Evolutionary conservation across 164 flowering plant species (phyloP), one percentile per base, ranked within the genome.

Genomic region (Aristolochia contorta): DNA sequence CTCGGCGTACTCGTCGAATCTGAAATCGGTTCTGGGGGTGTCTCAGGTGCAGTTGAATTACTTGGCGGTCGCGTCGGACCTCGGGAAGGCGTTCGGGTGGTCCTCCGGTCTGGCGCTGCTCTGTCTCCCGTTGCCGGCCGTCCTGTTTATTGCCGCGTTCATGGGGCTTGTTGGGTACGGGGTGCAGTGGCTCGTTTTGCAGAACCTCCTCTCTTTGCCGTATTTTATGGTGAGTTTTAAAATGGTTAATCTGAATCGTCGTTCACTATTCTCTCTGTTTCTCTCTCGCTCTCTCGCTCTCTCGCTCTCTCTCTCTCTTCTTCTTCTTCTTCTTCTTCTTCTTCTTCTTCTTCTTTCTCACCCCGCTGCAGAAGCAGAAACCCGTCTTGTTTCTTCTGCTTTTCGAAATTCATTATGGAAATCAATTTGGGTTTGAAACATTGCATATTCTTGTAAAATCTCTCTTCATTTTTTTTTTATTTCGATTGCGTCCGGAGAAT

Each of bases 1-100:
- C 84, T 85, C 97, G 1, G 81, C 83, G 1, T 93, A 93, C 67
- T 93, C 99, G 1, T 82, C 97, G 54, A 69, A 65, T 30, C 25
- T 83, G 71, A 90, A 93, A 69, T 74, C 89, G 43, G 87, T 83
- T 6, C 53, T 93, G 3, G 89, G 86, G 18, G 65, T 93, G 1
- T 82, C 97, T 0, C 98, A 93, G 77, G 86, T 87, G 4, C 87
- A 86, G 72, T 68, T 93, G 12, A 93, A 87, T 65, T 93, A 93
- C 61, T 68, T 93, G 14, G 96, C 99, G 16, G 80, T 79, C 21
- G 99, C 99, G 1, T 89, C 97, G 9, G 99, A 93, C 57, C 72
- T 93, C 15, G 99, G 96, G 0, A 93, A 93, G 71, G 82, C 80
- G 0, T 71, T 93, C 18, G 99, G 96, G 0, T 93, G 99, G 99